A percentile compares a stretch with the other conserved stretches of the same genome.
phyloP scores from a whole-genome alignment of 2,329 filamentous ascomycete species.

The Biscogniauxia marginata region DNA sequence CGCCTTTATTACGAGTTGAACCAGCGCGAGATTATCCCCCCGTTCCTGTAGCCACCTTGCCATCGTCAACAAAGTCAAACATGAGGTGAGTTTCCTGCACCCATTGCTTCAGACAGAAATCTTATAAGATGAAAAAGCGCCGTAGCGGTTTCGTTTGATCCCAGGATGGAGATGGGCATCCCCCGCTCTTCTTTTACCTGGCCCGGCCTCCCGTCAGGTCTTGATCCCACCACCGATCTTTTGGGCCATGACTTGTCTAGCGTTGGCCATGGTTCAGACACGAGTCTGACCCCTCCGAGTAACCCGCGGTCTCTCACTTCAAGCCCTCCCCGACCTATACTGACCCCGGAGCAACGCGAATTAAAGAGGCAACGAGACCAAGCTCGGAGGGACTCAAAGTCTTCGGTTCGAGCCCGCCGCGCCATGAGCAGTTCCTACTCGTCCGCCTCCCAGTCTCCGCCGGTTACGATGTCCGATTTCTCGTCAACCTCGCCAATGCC shows the following conservation, averaged over 20 bases:
- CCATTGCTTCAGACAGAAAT: slow-evolving; percentile 5
- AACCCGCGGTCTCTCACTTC: slow-evolving; percentile 53
- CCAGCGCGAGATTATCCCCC: slow-evolving; percentile 31
- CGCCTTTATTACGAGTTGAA: slow-evolving; percentile 33
- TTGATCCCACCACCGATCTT: slow-evolving; percentile 40
- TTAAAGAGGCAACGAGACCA: slow-evolving; percentile 61
- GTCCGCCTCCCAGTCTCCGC: slow-evolving; percentile 38
- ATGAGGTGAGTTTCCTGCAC: slow-evolving; percentile 37
- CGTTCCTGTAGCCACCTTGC: slow-evolving; percentile 15
- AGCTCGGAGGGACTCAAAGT: slow-evolving; percentile 57
- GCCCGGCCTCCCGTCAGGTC: slow-evolving; percentile 31
- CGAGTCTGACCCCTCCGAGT: slow-evolving; percentile 50
- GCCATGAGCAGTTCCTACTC: slow-evolving; percentile 45
- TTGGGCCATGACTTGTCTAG: slow-evolving; percentile 46
- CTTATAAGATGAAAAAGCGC: slow-evolving; percentile 36
- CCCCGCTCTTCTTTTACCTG: slow-evolving; percentile 49
- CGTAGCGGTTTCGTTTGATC: slow-evolving; percentile 50
- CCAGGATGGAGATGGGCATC: slow-evolving; percentile 50
- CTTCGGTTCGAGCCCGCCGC: slow-evolving; percentile 49
- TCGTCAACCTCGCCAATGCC: slow-evolving; percentile 43
- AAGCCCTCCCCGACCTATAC: slow-evolving; percentile 54
- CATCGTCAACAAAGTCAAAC: slow-evolving; percentile 23
- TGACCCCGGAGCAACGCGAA: slow-evolving; percentile 61
- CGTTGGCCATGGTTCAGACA: slow-evolving; percentile 47
- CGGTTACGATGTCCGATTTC: slow-evolving; percentile 42